phyloP scores from a whole-genome alignment of 1,284 basidiomycete genomes.

The Pseudozyma tsukubaensis region DNA sequence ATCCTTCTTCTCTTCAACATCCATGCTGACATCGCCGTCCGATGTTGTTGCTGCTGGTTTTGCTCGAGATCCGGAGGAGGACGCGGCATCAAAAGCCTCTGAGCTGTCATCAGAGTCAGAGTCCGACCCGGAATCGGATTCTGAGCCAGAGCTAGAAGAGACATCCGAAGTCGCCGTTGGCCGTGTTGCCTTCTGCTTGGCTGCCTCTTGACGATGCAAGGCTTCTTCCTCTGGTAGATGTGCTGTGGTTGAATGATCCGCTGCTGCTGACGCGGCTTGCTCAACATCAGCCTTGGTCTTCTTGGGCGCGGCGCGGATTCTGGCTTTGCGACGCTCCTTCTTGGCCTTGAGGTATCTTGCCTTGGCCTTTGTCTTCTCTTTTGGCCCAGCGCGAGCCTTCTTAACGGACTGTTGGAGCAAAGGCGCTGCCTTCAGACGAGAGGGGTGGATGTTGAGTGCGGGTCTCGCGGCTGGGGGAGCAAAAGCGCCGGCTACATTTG shows the following conservation, averaged over 20 bases:
- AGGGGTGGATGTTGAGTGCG: conserved; percentile 55
- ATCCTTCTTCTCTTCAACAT: neutral
- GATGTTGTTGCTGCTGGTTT: neutral
- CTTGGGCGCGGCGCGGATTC: conserved; percentile 51
- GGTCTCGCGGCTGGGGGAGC: conserved; percentile 15
- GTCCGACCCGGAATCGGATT: conserved; percentile 6
- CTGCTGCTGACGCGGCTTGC: conserved; percentile 4
- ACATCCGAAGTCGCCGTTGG: conserved; percentile 1
- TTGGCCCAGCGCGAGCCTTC: conserved; percentile 34
- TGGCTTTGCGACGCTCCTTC: conserved; percentile 61
- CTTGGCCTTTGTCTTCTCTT: conserved; percentile 65
- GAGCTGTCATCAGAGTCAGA: conserved; percentile 19
- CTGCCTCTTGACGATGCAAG: conserved; percentile 20
- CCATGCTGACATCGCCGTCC: neutral
- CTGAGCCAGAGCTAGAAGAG: conserved; percentile 9
- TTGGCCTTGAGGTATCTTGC: conserved; percentile 64
- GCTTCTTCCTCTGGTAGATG: conserved; percentile 39
- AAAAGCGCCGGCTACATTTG: no score
- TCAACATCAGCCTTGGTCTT: conserved; percentile 46
- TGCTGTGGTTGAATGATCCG: conserved; percentile 21
- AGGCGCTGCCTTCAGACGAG: conserved; percentile 50
- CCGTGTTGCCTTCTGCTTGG: conserved; percentile 7
- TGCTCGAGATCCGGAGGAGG: conserved; percentile 7
- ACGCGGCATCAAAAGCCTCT: conserved; percentile 9
- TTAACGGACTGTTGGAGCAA: conserved; percentile 45